Conservation (phyloP, 371 early-diverging fungal genomes). For the Circinella umbellata region DNA sequence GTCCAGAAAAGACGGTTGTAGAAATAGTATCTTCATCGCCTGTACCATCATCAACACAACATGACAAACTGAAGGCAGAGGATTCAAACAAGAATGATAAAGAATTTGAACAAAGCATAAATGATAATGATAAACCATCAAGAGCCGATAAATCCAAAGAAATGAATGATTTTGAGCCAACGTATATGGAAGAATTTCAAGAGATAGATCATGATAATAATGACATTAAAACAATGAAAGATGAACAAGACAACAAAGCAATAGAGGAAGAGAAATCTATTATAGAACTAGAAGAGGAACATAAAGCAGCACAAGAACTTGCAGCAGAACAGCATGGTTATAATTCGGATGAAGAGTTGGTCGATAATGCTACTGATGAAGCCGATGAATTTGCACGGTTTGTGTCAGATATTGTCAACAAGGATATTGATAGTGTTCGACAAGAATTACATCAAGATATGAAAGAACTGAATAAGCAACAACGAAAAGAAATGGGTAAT, state of each 20-base stretch:
- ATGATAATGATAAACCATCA: background rate
- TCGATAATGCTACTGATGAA: conserved; percentile 42
- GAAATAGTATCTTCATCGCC: too few relatives aligned
- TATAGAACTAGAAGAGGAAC: conserved; percentile 3
- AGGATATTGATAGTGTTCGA: conserved; percentile 47
- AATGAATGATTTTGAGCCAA: background rate
- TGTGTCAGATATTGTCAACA: conserved; percentile 54
- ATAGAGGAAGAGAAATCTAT: background rate
- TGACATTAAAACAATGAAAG: background rate
- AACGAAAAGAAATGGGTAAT: conserved; percentile 65
- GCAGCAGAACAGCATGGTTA: conserved; percentile 30
- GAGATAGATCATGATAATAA: background rate
- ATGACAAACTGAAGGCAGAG: too few relatives aligned
- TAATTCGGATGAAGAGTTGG: conserved; percentile 48
- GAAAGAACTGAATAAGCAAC: conserved; percentile 55
- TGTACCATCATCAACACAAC: too few relatives aligned
- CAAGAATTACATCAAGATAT: conserved; percentile 65
- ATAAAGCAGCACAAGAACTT: conserved; percentile 8
- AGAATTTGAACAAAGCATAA: too few relatives aligned
- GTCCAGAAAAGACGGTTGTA: background rate
- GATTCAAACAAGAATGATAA: too few relatives aligned
- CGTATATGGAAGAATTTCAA: background rate
- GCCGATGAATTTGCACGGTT: conserved; percentile 61
- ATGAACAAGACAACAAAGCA: background rate
- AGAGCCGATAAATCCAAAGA: background rate